Base-by-base conservation (phyloP, 2,329 filamentous ascomycete genomes). In the Pleoardoris graminearum region DNA sequence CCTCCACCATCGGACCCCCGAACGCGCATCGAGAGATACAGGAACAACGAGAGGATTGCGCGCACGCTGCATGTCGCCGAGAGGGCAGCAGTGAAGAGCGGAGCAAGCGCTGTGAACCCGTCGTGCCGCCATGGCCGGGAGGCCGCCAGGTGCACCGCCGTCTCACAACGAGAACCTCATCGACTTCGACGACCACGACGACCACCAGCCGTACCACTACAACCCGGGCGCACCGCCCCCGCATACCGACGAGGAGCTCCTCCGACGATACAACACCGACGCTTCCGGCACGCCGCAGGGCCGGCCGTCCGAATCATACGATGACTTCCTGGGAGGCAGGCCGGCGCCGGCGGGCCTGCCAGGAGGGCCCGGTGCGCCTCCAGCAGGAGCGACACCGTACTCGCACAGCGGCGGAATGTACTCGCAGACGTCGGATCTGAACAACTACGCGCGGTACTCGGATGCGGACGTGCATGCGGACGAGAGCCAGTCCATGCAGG, bases 381-480 rank as follows among this genome's bases (percentile, higher is more conserved):
- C 74, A 38, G 70, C 71, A 27, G 68, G 68, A 36, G 65, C 73
- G 53, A 59, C 55, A 51, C 75, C 68, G 14, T 75, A 74, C 51
- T 48, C 64, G 33, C 61, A 65, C 16, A 66, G 74, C 53, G 74
- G 70, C 53, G 58, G 78, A 47, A 76, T 76, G 45, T 86, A 84
- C 64, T 87, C 84, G 38, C 93, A 97, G 72, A 89, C 88, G 0
- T 93, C 90, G 1, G 92, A 86, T 14, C 75, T 97, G 56, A 81
- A 87, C 69, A 94, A 97, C 76, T 97, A 96, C 76, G 88, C 92
- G 70, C 84, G 91, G 57, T 97, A 99, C 69, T 93, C 91, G 41
- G 91, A 96, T 74, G 82, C 89, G 54, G 91, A 97, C 72, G 90
- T 95, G 66, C 87, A 86, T 59, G 83, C 82, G 35, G 86, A 91